Percentiles rank a stretch among this genome's conserved stretches.
Evolutionary conservation across 2,329 filamentous ascomycete genomes (phyloP).

Genomic region (Talaromyces pinophilus): DNA sequence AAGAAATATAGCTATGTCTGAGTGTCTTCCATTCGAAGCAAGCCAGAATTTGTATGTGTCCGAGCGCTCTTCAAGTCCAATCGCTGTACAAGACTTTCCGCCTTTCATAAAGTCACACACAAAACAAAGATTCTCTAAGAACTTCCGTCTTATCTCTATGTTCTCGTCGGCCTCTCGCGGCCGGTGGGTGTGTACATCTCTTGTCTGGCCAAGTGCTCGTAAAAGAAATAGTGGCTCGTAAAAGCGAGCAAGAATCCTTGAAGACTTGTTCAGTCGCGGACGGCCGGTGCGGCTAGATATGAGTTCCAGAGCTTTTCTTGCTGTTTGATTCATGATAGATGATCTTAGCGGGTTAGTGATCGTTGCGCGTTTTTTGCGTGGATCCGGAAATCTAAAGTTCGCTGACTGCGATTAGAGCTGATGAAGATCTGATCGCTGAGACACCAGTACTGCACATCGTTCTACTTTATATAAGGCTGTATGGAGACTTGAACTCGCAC

Average conservation of each 20-base stretch:
- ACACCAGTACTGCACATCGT: not conserved
- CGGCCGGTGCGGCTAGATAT: slow-evolving; percentile 1
- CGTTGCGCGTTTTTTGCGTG: not conserved
- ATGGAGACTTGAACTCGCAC: not conserved
- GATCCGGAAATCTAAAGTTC: not conserved
- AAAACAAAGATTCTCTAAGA: slow-evolving; percentile 47
- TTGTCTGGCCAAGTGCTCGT: slow-evolving; percentile 35
- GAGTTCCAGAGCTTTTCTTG: slow-evolving; percentile 9
- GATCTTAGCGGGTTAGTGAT: not conserved
- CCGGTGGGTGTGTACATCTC: slow-evolving; percentile 31
- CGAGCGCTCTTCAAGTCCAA: slow-evolving; percentile 43
- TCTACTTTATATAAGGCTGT: not conserved
- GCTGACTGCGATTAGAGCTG: not conserved
- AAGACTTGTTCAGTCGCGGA: slow-evolving; percentile 9
- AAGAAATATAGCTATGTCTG: slow-evolving; percentile 37
- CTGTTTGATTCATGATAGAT: slow-evolving; percentile 5
- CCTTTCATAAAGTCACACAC: slow-evolving; percentile 53
- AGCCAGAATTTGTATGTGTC: slow-evolving; percentile 48
- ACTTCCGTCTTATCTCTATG: slow-evolving; percentile 27
- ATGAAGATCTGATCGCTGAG: not conserved
- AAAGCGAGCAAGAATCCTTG: slow-evolving; percentile 12
- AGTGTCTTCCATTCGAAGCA: slow-evolving; percentile 42
- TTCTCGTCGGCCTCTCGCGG: slow-evolving; percentile 9
- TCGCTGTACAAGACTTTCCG: slow-evolving; percentile 48
- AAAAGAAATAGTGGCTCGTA: slow-evolving; percentile 12